A percentile compares a stretch with the other conserved stretches of the same genome.
Evolutionary conservation across 352 stramenopile species (phyloP).

Genomic region (Phytophthora quininea): DNA sequence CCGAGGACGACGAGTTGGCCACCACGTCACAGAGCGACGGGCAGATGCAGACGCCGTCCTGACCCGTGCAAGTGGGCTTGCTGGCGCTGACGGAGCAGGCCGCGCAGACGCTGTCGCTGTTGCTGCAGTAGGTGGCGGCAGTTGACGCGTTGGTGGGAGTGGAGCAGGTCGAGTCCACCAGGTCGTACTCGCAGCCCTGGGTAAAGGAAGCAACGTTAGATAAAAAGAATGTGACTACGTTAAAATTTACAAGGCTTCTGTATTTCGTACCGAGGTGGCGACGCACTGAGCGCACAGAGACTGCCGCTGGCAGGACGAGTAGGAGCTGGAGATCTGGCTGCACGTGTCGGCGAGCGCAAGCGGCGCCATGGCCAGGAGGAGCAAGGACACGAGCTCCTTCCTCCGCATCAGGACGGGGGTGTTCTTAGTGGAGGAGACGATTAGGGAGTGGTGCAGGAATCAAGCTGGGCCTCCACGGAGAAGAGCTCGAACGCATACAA

Average conservation of each 20-base stretch:
- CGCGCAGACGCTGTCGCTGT: constrained; percentile 30
- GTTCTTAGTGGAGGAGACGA: constrained; percentile 23
- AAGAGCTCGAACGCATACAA: not conserved
- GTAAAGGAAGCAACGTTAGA: not conserved
- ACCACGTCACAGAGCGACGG: constrained; percentile 43
- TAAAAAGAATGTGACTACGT: not conserved
- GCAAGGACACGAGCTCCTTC: constrained; percentile 3
- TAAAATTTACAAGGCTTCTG: too few species aligned
- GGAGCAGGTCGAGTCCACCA: constrained; percentile 35
- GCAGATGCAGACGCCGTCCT: constrained; percentile 44
- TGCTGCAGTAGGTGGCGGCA: constrained; percentile 28
- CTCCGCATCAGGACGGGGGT: constrained; percentile 17
- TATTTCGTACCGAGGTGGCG: constrained; percentile 26
- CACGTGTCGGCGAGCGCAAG: constrained; percentile 31
- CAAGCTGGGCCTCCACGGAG: not conserved
- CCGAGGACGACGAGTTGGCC: constrained; percentile 5
- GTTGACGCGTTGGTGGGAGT: constrained; percentile 17
- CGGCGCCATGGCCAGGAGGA: not conserved
- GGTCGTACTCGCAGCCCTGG: constrained; percentile 46
- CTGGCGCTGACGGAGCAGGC: constrained; percentile 38
- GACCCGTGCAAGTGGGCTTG: constrained; percentile 37
- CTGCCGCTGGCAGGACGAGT: constrained; percentile 49
- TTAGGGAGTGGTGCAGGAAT: not conserved
- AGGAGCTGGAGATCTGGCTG: constrained; percentile 32
- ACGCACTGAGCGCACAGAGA: constrained; percentile 49